Conservation (phyloP, 2,329 filamentous ascomycete genomes). For the Monosporascus sp. region DNA sequence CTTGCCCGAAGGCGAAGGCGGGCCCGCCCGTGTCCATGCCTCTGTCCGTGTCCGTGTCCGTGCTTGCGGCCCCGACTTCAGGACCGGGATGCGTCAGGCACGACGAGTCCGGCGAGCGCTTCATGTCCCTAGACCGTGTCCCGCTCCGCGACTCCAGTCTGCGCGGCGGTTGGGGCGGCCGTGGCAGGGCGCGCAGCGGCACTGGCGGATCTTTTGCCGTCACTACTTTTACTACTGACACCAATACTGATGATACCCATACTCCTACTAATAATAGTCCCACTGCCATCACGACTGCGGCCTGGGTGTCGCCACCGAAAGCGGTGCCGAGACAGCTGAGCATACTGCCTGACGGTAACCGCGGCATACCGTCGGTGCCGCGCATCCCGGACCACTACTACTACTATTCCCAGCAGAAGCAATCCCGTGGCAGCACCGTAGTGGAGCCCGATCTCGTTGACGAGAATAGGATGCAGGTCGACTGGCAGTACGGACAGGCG, state of each 20-base stretch:
- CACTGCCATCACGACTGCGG: no score
- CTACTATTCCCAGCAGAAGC: slow-evolving; percentile 1
- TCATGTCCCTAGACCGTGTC: no score
- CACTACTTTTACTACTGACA: no score
- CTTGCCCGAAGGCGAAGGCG: slow-evolving; percentile 6
- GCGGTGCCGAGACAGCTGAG: slow-evolving; percentile 23
- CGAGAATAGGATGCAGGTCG: slow-evolving; percentile 4
- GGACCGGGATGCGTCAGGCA: not conserved
- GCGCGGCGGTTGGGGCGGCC: not conserved
- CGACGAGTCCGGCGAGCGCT: no score
- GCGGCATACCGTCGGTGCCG: slow-evolving; percentile 40
- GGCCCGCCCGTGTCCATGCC: slow-evolving; percentile 6
- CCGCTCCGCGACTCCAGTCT: no score
- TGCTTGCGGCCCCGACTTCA: not conserved
- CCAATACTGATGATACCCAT: no score
- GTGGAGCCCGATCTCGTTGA: not conserved
- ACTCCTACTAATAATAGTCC: no score
- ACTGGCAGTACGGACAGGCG: slow-evolving; percentile 12
- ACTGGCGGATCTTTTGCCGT: not conserved
- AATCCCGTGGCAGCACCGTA: not conserved
- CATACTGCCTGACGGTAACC: slow-evolving; percentile 40
- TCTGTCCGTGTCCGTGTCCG: not conserved
- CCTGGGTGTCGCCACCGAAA: not conserved
- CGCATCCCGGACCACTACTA: slow-evolving; percentile 38
- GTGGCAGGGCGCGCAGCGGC: slow-evolving; percentile 1